Conservation (phyloP, 78 protist genomes). For the Planoprotostelium fungivorum region DNA sequence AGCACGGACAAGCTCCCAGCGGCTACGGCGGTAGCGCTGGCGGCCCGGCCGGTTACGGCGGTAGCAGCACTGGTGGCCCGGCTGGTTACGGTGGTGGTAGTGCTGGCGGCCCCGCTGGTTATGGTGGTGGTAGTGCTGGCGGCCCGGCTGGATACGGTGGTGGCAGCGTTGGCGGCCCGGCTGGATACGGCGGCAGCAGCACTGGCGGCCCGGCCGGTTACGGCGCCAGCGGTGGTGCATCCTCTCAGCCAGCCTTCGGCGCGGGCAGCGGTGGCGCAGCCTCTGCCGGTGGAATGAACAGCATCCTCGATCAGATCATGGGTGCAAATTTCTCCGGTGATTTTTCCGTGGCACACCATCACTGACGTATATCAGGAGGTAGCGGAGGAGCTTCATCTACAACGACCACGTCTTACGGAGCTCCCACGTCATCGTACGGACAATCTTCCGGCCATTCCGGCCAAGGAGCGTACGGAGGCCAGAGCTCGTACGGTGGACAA, state of each 20-base stretch:
- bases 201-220: not conserved
- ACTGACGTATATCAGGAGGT: not conserved
- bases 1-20: no score
- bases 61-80: no score
- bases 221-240: not conserved
- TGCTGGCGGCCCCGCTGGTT: not conserved
- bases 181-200: conserved; percentile 2
- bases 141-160: not conserved
- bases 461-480: no score
- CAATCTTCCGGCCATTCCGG: no score
- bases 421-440: no score
- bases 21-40: no score
- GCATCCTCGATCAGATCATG: not conserved
- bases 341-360: not conserved
- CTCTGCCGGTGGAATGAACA: not conserved
- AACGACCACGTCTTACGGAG: not conserved
- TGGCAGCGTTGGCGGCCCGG: not conserved
- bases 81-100: no score
- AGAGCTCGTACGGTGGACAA: no score
- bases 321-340: not conserved
- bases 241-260: not conserved
- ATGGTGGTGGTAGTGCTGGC: not conserved
- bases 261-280: not conserved
- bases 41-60: no score
- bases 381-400: not conserved